Conservation (phyloP, 371 early-diverging fungal species). For the Haplosporangium sp. region DNA sequence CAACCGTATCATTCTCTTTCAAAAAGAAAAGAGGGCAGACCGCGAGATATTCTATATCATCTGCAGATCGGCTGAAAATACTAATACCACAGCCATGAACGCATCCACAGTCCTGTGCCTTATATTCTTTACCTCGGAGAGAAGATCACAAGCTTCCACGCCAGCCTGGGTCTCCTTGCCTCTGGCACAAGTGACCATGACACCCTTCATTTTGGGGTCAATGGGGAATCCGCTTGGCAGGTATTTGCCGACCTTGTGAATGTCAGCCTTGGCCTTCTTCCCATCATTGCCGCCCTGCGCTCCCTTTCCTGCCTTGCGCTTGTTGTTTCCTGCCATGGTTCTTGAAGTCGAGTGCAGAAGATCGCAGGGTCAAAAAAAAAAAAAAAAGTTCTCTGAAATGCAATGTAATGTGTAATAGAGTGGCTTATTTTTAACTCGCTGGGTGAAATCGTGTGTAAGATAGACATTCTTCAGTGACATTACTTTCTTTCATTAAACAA, state of each 20-base stretch:
- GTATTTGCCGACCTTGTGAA: conserved; percentile 48
- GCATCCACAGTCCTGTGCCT: not conserved
- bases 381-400: not conserved
- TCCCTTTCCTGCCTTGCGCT: conserved; percentile 42
- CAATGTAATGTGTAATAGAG: too few species aligned
- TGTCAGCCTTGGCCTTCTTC: conserved; percentile 55
- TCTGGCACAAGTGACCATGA: conserved; percentile 71
- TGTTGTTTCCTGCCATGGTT: conserved; percentile 32
- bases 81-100: not conserved
- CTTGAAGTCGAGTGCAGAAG: not conserved
- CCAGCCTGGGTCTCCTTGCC: conserved; percentile 66
- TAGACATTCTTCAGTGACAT: too few species aligned
- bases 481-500: too few species aligned
- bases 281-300: conserved; percentile 47
- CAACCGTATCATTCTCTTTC: too few species aligned
- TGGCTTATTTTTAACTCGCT: too few species aligned
- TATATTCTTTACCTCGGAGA: conserved; percentile 61
- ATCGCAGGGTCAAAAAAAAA: conserved; percentile 3
- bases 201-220: conserved; percentile 71
- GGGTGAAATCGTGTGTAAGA: too few species aligned
- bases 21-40: not conserved
- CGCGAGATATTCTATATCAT: too few species aligned
- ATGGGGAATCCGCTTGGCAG: conserved; percentile 58
- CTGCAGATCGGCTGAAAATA: too few species aligned
- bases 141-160: conserved; percentile 68